Conservation (phyloP, 345 rosid genomes). For the Ailanthus altissimus region DNA sequence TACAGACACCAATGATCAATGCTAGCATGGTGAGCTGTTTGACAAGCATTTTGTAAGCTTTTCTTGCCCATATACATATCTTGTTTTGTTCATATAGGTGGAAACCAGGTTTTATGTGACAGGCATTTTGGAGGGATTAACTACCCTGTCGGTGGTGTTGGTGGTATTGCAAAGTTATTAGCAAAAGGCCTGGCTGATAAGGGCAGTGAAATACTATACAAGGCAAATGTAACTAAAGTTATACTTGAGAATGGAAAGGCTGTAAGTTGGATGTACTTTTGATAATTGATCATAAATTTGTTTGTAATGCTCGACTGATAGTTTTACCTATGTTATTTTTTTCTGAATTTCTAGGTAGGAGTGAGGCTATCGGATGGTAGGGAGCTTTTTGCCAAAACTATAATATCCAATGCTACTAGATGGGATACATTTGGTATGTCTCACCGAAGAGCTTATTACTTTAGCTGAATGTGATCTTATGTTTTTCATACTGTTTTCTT, state of each 20-base stretch:
- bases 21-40: conserved; percentile 76
- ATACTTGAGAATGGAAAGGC: conserved; percentile 80
- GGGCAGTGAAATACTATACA: conserved; percentile 85
- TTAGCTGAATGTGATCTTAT: not conserved
- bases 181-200: conserved; percentile 75
- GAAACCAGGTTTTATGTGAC: conserved; percentile 86
- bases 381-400: conserved; percentile 65
- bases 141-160: conserved; percentile 95
- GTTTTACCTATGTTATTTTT: conserved; percentile 21
- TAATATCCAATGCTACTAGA: conserved; percentile 95
- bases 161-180: conserved; percentile 83
- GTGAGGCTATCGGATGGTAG: conserved; percentile 88
- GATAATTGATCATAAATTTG: conserved; percentile 9
- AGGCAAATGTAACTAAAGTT: conserved; percentile 72
- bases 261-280: conserved; percentile 47
- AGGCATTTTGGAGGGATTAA: conserved; percentile 97
- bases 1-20: conserved; percentile 94
- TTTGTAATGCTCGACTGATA: not conserved
- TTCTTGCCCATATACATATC: not conserved
- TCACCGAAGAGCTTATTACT: conserved; percentile 10
- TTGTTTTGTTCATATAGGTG: conserved; percentile 19
- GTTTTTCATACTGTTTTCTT: not conserved
- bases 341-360: conserved; percentile 59
- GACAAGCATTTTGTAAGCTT: conserved; percentile 4
- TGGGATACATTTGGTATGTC: conserved; percentile 98